Evolutionary conservation across 768 basidiomycete genomes (phyloP).

Genomic region (Aureoboletus auriporus): DNA sequence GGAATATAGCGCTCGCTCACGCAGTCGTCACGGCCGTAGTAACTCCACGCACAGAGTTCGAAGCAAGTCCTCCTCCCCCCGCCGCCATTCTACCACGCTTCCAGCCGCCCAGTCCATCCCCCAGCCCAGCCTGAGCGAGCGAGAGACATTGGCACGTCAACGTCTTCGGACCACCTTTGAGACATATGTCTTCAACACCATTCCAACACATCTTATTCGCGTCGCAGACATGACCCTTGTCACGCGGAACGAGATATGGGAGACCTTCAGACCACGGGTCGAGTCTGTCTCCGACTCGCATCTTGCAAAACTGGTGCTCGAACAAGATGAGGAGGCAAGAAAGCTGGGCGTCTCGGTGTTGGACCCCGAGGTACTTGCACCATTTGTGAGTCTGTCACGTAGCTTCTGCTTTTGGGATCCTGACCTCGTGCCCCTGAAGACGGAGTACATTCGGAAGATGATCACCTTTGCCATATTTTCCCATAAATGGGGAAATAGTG

Average conservation of each 20-base stretch:
- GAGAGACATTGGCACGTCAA: constrained; percentile 17
- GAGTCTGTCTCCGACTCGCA: constrained; percentile 19
- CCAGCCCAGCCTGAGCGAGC: constrained; percentile 20
- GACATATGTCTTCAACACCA: constrained; percentile 21
- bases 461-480: constrained; percentile 25
- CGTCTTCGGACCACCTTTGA: constrained; percentile 21
- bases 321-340: constrained; percentile 22
- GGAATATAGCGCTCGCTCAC: constrained; percentile 14
- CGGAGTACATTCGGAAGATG: constrained; percentile 12
- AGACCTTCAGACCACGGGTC: constrained; percentile 16
- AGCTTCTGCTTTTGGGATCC: background rate
- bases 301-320: constrained; percentile 20
- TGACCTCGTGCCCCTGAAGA: constrained; percentile 12
- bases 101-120: constrained; percentile 12
- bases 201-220: constrained; percentile 23
- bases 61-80: constrained; percentile 18
- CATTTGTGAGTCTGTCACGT: constrained; percentile 15
- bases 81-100: constrained; percentile 15
- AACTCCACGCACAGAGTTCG: constrained; percentile 14
- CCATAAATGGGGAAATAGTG: constrained; percentile 24
- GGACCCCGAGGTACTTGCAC: constrained; percentile 17
- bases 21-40: constrained; percentile 17
- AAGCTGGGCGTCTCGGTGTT: constrained; percentile 16
- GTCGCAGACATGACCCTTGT: constrained; percentile 19
- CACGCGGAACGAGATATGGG: constrained; percentile 18